Conservation (phyloP, 2,329 filamentous ascomycete species). For the Acephala macrosclerotiorum region DNA sequence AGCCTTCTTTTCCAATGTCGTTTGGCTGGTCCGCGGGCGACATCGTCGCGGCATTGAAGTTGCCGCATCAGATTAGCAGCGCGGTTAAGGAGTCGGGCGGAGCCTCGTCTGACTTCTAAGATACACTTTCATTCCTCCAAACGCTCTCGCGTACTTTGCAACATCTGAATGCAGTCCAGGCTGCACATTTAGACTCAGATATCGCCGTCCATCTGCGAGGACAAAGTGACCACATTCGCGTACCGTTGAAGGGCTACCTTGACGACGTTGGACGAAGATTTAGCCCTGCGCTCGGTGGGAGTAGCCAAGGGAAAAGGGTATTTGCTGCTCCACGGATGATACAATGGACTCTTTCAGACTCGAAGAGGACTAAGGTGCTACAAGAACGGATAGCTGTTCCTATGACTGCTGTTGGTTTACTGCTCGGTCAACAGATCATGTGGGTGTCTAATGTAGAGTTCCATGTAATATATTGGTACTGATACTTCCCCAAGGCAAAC, state of each 20-base stretch:
- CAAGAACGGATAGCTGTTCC: background rate
- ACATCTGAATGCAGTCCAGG: background rate
- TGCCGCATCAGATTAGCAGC: constrained; percentile 7
- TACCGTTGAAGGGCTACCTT: background rate
- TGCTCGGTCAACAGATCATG: background rate
- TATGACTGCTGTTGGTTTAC: background rate
- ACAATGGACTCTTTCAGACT: background rate
- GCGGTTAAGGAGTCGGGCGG: constrained; percentile 17
- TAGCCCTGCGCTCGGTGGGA: background rate
- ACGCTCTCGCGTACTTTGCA: background rate
- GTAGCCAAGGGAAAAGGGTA: background rate
- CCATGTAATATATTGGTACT: background rate
- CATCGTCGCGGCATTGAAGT: constrained; percentile 3
- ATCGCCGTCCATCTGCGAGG: background rate
- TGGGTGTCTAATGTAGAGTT: background rate
- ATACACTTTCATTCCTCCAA: background rate
- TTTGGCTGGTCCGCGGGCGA: constrained; percentile 25
- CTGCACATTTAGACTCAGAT: background rate
- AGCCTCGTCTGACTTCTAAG: constrained; percentile 14
- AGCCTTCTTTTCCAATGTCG: background rate
- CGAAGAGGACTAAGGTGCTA: background rate
- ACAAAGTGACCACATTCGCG: background rate
- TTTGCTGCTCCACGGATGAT: background rate
- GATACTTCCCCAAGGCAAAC: background rate
- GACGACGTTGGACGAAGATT: background rate